Evolutionary conservation across 2,329 filamentous ascomycete genomes (phyloP).

Genomic region (Epichloe gansuensis): DNA sequence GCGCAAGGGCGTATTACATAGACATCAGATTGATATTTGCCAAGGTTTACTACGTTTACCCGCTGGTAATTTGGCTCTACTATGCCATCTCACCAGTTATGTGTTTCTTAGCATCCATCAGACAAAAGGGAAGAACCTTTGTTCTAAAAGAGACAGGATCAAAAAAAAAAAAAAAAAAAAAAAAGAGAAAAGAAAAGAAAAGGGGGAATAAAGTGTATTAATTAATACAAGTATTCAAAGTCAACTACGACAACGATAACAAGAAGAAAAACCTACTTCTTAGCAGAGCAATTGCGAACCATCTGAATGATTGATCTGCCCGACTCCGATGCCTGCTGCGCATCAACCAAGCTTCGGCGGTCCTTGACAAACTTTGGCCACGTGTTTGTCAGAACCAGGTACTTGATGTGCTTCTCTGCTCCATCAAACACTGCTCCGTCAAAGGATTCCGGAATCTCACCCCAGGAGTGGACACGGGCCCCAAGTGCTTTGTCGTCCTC

Average conservation of each 20-base stretch:
- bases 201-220: too few species aligned
- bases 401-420: constrained; percentile 49
- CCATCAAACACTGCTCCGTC: constrained; percentile 42
- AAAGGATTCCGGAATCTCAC: constrained; percentile 36
- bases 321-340: constrained; percentile 7
- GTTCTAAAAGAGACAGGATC: too few species aligned
- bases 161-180: too few species aligned
- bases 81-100: too few species aligned
- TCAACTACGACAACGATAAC: background rate
- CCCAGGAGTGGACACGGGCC: constrained; percentile 20
- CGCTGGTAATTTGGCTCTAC: too few species aligned
- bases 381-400: constrained; percentile 55
- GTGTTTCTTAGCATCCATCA: too few species aligned
- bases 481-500: background rate
- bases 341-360: constrained; percentile 14
- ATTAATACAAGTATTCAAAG: background rate
- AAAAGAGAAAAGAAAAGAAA: too few species aligned
- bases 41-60: too few species aligned
- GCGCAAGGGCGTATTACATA: too few species aligned
- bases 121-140: too few species aligned
- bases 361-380: constrained; percentile 47
- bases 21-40: too few species aligned
- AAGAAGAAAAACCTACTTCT: background rate
- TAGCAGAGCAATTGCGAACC: constrained; percentile 1
- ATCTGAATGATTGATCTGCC: constrained; percentile 4